Evolutionary conservation across 352 stramenopile genomes (phyloP).

Genomic region (Thraustotheca clavata): DNA sequence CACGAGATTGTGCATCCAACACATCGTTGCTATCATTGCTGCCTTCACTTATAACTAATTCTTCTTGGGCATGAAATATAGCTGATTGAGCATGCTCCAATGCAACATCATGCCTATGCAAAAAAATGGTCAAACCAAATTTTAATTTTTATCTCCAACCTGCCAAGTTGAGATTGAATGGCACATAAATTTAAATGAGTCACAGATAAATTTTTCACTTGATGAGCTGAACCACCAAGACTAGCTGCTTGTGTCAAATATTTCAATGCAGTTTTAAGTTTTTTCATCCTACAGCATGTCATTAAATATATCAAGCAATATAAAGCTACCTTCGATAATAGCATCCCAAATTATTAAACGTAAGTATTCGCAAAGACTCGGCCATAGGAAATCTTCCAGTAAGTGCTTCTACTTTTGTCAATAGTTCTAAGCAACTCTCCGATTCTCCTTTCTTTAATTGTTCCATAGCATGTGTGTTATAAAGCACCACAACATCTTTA

Average conservation of each 20-base stretch:
- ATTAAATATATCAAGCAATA: background rate
- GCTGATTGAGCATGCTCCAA: constrained; percentile 68
- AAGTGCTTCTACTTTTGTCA: constrained; percentile 64
- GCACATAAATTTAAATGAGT: constrained; percentile 77
- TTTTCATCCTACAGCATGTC: constrained; percentile 37
- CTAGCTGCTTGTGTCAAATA: constrained; percentile 63
- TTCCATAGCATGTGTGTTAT: constrained; percentile 73
- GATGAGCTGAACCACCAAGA: constrained; percentile 38
- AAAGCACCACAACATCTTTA: constrained; percentile 56
- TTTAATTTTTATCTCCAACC: background rate
- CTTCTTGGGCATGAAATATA: constrained; percentile 76
- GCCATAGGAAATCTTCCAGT: constrained; percentile 57
- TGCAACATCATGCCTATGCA: constrained; percentile 44
- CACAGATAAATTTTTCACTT: constrained; percentile 72
- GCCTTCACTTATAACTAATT: constrained; percentile 39
- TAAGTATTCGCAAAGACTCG: constrained; percentile 68
- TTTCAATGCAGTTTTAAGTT: constrained; percentile 61
- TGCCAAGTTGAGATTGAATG: constrained; percentile 62
- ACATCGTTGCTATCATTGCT: constrained; percentile 24
- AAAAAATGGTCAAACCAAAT: background rate
- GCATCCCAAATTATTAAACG: constrained; percentile 76
- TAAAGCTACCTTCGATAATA: constrained; percentile 38
- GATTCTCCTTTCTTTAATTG: constrained; percentile 44
- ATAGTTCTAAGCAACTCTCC: constrained; percentile 55
- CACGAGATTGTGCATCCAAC: constrained; percentile 45